Evolutionary conservation across 2,329 filamentous ascomycete genomes (phyloP).

Genomic region (Myrmaecium sp.): DNA sequence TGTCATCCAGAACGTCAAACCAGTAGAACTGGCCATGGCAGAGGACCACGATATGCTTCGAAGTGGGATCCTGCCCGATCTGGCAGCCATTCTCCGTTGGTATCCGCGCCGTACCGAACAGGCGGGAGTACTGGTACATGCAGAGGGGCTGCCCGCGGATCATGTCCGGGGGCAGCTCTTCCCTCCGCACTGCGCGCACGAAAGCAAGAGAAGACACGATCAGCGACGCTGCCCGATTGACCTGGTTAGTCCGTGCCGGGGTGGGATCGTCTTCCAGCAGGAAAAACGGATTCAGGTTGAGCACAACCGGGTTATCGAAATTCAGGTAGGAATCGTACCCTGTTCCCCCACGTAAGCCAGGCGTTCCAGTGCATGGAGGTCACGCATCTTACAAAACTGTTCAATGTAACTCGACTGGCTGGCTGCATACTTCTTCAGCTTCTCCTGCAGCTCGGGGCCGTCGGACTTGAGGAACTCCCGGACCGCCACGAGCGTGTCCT

Average conservation of each 20-base stretch:
- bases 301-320: conserved; percentile 90
- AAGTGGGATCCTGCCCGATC: conserved; percentile 85
- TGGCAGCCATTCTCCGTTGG: conserved; percentile 90
- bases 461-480: conserved; percentile 68
- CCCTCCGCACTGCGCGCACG: conserved; percentile 77
- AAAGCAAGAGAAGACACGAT: conserved; percentile 84
- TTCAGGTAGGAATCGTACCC: conserved; percentile 99
- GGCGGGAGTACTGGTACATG: conserved; percentile 95
- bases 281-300: conserved; percentile 97
- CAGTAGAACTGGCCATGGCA: conserved; percentile 96
- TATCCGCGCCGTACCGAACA: conserved; percentile 89
- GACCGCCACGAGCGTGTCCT: conserved; percentile 64
- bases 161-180: conserved; percentile 81
- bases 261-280: conserved; percentile 94
- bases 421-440: conserved; percentile 74
- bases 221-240: conserved; percentile 82
- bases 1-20: conserved; percentile 94
- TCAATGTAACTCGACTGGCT: conserved; percentile 95
- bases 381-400: conserved; percentile 70
- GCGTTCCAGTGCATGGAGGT: not conserved
- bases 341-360: conserved; percentile 18
- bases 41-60: conserved; percentile 83
- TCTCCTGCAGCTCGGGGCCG: conserved; percentile 73
- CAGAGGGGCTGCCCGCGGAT: conserved; percentile 71
- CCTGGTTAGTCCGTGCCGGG: conserved; percentile 88